These are phyloP conservation scores for Yarrowia deformans DNA, from an alignment of 805 yeast genomes.

Conservation along the genomic window DNA sequence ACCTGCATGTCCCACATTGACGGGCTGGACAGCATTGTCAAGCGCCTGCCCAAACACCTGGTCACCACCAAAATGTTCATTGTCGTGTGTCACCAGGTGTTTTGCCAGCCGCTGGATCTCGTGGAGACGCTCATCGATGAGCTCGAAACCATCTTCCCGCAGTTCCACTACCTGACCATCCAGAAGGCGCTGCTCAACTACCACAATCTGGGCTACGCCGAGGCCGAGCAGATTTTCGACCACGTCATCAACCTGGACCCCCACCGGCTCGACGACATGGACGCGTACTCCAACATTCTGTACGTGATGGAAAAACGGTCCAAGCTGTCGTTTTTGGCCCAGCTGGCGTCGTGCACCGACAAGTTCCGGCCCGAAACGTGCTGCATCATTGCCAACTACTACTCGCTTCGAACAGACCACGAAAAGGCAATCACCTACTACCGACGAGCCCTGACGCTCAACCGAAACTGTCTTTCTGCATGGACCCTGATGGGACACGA, in stretches of 20 bases:
- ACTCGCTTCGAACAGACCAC: conserved; percentile 89
- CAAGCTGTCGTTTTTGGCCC: conserved; percentile 86
- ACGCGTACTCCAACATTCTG: conserved; percentile 90
- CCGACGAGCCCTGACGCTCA: conserved; percentile 83
- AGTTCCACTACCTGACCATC: conserved; percentile 72
- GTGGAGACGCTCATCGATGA: conserved; percentile 59
- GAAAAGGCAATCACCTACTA: conserved; percentile 94
- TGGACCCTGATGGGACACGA: conserved; percentile 99
- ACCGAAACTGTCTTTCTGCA: conserved; percentile 82
- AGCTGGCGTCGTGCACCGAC: conserved; percentile 80
- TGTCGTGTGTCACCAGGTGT: conserved; percentile 63
- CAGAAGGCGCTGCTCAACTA: conserved; percentile 85
- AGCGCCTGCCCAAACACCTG: conserved; percentile 42
- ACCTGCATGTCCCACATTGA: conserved; percentile 66
- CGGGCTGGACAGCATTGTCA: conserved; percentile 53
- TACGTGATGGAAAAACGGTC: conserved; percentile 91
- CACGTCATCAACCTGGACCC: conserved; percentile 78
- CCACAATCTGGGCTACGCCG: conserved; percentile 82
- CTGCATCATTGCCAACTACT: conserved; percentile 91
- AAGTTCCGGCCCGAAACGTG: conserved; percentile 93
- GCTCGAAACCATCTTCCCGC: conserved; percentile 67
- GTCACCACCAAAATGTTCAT: conserved; percentile 65
- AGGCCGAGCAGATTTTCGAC: conserved; percentile 82
- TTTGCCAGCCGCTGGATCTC: conserved; percentile 56
- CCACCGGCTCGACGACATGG: conserved; percentile 86